Base-by-base conservation (phyloP, 176 grass and related monocot species). In the Phyllostachys edulis region DNA sequence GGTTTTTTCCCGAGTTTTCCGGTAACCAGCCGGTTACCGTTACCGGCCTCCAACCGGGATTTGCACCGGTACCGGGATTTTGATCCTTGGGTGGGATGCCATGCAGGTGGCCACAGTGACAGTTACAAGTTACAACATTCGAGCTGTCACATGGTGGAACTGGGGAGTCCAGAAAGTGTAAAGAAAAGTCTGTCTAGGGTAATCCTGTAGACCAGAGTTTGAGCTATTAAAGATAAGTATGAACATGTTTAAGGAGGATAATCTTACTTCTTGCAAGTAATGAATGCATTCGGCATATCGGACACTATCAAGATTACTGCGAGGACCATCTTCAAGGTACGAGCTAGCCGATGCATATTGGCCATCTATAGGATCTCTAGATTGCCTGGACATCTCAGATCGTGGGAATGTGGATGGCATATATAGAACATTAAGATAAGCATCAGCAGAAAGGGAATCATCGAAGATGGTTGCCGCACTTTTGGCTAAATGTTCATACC, bases 391-490 rank as follows among this genome's bases (percentile, higher is more conserved):
- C 20, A 84, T 87, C 90, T 97, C 95, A 69, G 90, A 98, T 76
- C 92, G 90, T 67, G 95, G 95, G 64, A 98, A 91, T 41, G 95
- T 98, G 16, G 95, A 93, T 82, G 95, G 92, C 92, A 98, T 93
- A 69, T 95, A 95, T 44, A 98, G 77, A 88, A 98, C 87, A 87
- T 95, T 98, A 46, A 98, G 90, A 63, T 98, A 98, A 69, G 96
- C 82, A 91, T 98, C 96, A 50, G 96, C 96, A 90, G 96, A 98
- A 60, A 98, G 92, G 78, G 96, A 98, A 84, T 98, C 96, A 88
- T 98, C 96, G 21, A 95, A 92, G 67, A 98, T 95, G 77, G 90
- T 93, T 64, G 87, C 86, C 1, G 92, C 96, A 66, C 91, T 98
- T 91, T 91, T 93, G 49, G 91, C 92, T 84, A 95, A 87, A 88